phyloP scores from a whole-genome alignment of 73 alveolate genomes.

The Stentor coeruleus region DNA sequence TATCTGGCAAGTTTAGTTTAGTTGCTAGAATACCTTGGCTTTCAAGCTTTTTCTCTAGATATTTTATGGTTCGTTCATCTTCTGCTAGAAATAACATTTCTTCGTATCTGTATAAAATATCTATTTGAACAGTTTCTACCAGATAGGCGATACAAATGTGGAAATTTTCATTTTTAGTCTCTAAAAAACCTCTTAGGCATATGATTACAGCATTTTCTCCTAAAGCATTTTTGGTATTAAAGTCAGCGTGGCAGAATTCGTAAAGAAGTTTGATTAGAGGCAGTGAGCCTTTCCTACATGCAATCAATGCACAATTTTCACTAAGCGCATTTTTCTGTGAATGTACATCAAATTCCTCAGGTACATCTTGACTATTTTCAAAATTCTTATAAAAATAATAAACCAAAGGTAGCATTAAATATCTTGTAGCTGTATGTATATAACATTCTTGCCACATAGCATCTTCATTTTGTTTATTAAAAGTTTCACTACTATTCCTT shows the following conservation, averaged over 20 bases:
- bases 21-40: neutral
- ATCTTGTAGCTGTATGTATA: neutral
- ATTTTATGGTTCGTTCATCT: neutral
- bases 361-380: neutral
- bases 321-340: neutral
- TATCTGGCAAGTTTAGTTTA: too few species aligned
- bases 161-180: neutral
- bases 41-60: neutral
- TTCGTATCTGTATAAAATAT: neutral
- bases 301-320: neutral
- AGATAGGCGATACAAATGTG: neutral
- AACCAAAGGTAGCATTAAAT: neutral
- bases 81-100: neutral
- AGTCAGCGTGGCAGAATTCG: neutral
- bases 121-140: neutral
- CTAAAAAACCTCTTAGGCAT: neutral
- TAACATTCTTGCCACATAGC: neutral
- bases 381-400: too few species aligned
- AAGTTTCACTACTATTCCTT: neutral
- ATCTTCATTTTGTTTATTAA: neutral
- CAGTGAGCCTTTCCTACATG: neutral
- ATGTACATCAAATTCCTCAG: neutral
- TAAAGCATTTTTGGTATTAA: too few species aligned
- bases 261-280: neutral
- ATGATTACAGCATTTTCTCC: neutral